phyloP scores from a whole-genome alignment of 768 basidiomycete species.

The Omphalotus guepiniiformis region DNA sequence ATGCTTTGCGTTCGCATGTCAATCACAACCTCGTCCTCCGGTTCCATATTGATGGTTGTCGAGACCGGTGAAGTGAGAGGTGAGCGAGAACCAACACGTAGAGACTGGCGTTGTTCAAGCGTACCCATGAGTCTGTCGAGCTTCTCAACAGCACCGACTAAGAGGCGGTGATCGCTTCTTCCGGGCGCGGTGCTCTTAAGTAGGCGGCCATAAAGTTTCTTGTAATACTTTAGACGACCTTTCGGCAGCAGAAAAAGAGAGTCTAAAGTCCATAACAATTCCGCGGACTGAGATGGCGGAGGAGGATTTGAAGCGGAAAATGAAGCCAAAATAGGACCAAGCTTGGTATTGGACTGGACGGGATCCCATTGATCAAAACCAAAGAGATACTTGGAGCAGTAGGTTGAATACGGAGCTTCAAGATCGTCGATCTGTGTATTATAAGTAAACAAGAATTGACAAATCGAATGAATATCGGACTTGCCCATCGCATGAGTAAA shows the following conservation, averaged over 20 bases:
- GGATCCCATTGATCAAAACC: conserved; percentile 87
- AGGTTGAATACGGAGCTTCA: conserved; percentile 79
- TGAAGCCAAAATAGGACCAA: conserved; percentile 59
- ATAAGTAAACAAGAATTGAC: conserved; percentile 8
- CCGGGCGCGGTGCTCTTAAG: conserved; percentile 85
- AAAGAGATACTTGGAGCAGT: conserved; percentile 62
- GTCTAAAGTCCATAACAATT: conserved; percentile 77
- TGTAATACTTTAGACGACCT: conserved; percentile 84
- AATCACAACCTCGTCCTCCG: conserved; percentile 55
- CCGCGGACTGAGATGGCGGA: conserved; percentile 35
- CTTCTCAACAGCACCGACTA: conserved; percentile 76
- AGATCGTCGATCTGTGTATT: conserved; percentile 82
- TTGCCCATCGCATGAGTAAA: conserved; percentile 94
- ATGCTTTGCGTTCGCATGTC: conserved; percentile 43
- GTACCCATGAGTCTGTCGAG: conserved; percentile 69
- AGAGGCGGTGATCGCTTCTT: conserved; percentile 77
- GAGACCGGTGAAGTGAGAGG: conserved; percentile 14
- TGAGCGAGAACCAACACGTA: conserved; percentile 45
- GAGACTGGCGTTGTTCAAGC: conserved; percentile 54
- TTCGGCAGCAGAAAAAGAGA: conserved; percentile 84
- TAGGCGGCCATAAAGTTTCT: conserved; percentile 80
- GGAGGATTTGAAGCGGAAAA: conserved; percentile 69
- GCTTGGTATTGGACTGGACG: conserved; percentile 69
- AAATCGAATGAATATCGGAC: conserved; percentile 21
- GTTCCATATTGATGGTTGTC: conserved; percentile 23